These are phyloP conservation scores for Pinus taeda DNA, from an alignment of 75 land plant species.

Conservation along the genomic window DNA sequence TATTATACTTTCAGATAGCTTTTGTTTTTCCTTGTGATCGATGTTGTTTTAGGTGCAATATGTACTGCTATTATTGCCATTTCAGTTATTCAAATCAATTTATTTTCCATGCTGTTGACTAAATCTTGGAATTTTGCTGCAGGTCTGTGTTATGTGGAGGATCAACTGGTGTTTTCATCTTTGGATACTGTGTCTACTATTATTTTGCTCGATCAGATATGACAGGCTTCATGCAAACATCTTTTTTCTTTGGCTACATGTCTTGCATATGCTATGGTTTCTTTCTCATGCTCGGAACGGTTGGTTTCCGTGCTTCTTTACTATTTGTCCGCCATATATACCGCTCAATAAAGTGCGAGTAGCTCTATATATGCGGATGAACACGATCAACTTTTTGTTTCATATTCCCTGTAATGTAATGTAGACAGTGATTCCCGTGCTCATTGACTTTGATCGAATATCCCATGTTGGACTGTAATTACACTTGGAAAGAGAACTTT, in stretches of 20 bases:
- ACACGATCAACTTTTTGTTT: neutral
- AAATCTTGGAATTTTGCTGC: constrained; percentile 5
- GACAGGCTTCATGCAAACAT: constrained; percentile 71
- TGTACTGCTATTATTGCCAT: constrained; percentile 52
- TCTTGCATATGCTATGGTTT: constrained; percentile 77
- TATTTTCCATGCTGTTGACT: neutral
- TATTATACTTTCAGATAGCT: constrained; percentile 40
- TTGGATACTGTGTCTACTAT: constrained; percentile 64
- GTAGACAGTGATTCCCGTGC: constrained; percentile 2
- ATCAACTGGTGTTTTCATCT: constrained; percentile 75
- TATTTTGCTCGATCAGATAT: constrained; percentile 61
- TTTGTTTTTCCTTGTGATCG: constrained; percentile 19
- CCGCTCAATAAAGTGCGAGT: constrained; percentile 67
- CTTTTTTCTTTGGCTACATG: constrained; percentile 79
- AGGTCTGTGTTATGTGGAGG: constrained; percentile 79
- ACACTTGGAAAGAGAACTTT: no score
- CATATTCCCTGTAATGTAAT: constrained; percentile 6
- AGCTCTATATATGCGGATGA: neutral
- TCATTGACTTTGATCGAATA: no score
- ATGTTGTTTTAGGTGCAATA: constrained; percentile 38
- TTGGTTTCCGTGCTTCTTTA: constrained; percentile 66
- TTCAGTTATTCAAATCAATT: neutral
- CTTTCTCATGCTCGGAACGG: constrained; percentile 71
- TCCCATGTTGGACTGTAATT: no score
- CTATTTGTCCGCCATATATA: constrained; percentile 73